Base-by-base conservation (phyloP, 805 yeast species). In the Phaffomyces thermotolerans region DNA sequence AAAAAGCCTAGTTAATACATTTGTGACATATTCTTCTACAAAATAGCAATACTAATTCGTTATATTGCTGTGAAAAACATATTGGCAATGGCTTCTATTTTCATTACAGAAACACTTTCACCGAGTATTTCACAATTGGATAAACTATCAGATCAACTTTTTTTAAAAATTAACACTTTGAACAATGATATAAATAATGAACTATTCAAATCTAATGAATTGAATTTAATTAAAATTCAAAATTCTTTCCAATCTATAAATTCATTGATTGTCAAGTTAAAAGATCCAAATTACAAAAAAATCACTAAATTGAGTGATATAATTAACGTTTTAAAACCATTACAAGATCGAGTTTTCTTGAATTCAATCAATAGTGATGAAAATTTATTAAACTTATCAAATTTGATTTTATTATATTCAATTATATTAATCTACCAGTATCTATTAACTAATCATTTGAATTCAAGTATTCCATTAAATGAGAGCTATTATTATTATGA, bases 401-500 rank as follows among this genome's bases (percentile, higher is more conserved):
- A 59, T 49, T 46, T 62, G 8, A 50, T 65, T 1, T 38, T 57
- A 5, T 52, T 58, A n/a, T 62, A 68, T 42, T 58, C 65, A 1
- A 42, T 66, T 3, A 40, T 67, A 4, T 52, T 58, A 1, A 39
- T 67, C 6, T 68, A 68, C 45, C 69, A 68, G 17, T 54, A 58
- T 17, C 42, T 63, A 7, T 49, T 67, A 17, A 57, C 67, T 25
- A 48, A 57, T 2, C 51, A 75, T 24, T 53, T 76, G 33, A 52
- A 54, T 7, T 58, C 62, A 14, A 73, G 81, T 2, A 48, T 73
- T 5, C 71, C 75, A 8, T 49, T 75, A 13, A 46, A 60, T 20
- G 68, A 67, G 34, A 74, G 72, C 48, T 50, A 75, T n/a, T 59
- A 59, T 29, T 78, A 76, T 52, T 77, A 72, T 67, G 74, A 75